Base-by-base conservation (phyloP, 306 rosid genomes). In the Sphenostylis stenocarpa region DNA sequence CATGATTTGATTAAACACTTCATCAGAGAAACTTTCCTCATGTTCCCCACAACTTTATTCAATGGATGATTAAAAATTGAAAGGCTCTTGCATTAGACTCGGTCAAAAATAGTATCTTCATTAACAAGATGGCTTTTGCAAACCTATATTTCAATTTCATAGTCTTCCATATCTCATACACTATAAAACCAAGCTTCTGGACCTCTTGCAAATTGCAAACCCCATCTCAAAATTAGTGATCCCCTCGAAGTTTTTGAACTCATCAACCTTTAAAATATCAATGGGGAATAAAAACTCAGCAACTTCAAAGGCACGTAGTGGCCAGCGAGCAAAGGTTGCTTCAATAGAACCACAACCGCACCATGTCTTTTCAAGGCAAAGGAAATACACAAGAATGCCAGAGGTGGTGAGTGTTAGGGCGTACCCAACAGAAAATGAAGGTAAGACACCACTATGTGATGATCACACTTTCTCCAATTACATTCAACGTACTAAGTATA, bases 401-500 rank as follows among this genome's bases (percentile, higher is more conserved):
- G 43, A 63, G 41, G 13, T 4, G 26, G 14, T 76, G 19, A 20
- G 13, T 67, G 7, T 21, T 13, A 3, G 24, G 47, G 36, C 6
- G 3, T 14, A 21, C 53, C 13, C 72, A 1, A 19, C 62, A 21
- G 55, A 76, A 51, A 20, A 76, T 23, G 28, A 15, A 12, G 66
- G 73, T 66, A 33, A 38, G 21, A 3, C 7, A 60, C 43, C 67
- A 29, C 43, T 60, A 1, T 60, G 43, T 60, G 67, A 73, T 2
- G 83, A 41, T 41, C 47, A 53, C 29, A 56, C 62, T 56, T 56
- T 56, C 34, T 56, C 33, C 9, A 12, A 56, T 24, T 23, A 56
- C 62, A 56, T 56, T 24, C 17, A 56, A 56, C n/a, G 34, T 0
- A 73, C 36, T 17, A 75, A 55, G 76, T 3, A 20, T 7, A 86